Evolutionary conservation across 495 filamentous ascomycete genomes (phyloP).

Genomic region (Tuber brumale): DNA sequence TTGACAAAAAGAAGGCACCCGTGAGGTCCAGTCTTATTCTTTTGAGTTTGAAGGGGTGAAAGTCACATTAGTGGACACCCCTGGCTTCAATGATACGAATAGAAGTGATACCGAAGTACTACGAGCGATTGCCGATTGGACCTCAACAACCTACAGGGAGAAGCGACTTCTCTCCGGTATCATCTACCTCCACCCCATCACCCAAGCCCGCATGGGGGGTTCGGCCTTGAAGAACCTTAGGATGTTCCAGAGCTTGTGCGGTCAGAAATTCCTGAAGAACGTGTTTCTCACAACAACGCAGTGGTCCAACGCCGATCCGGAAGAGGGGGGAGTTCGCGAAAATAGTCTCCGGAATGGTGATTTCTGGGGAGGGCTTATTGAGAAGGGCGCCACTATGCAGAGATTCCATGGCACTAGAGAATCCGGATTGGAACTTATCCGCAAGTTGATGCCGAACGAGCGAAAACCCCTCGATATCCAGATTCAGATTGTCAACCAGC

Average conservation of each 20-base stretch:
- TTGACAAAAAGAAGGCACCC: slow-evolving; percentile 23
- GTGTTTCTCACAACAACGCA: slow-evolving; percentile 48
- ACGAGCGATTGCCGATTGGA: slow-evolving; percentile 40
- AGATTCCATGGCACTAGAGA: slow-evolving; percentile 38
- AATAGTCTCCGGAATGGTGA: slow-evolving; percentile 41
- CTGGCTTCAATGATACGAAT: slow-evolving; percentile 50
- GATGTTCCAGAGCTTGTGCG: slow-evolving; percentile 48
- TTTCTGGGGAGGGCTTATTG: slow-evolving; percentile 46
- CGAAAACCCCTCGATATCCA: slow-evolving; percentile 43
- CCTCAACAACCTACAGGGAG: slow-evolving; percentile 35
- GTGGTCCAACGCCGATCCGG: slow-evolving; percentile 42
- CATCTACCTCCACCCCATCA: slow-evolving; percentile 49
- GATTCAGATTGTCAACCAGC: slow-evolving; percentile 42
- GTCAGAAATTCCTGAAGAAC: slow-evolving; percentile 40
- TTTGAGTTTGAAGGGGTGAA: slow-evolving; percentile 20
- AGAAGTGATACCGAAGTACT: slow-evolving; percentile 46
- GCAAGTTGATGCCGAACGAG: slow-evolving; percentile 12
- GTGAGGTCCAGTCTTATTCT: slow-evolving; percentile 12
- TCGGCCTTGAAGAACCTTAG: slow-evolving; percentile 44
- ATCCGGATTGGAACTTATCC: slow-evolving; percentile 42
- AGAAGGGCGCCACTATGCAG: slow-evolving; percentile 31
- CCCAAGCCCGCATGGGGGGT: slow-evolving; percentile 43
- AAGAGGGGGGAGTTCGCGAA: slow-evolving; percentile 35
- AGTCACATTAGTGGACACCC: slow-evolving; percentile 48
- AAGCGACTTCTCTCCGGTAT: slow-evolving; percentile 41